Evolutionary conservation across 2,329 filamentous ascomycete genomes (phyloP), one percentile per base, ranked within the genome.

Genomic region (Cercospora brassicicola): DNA sequence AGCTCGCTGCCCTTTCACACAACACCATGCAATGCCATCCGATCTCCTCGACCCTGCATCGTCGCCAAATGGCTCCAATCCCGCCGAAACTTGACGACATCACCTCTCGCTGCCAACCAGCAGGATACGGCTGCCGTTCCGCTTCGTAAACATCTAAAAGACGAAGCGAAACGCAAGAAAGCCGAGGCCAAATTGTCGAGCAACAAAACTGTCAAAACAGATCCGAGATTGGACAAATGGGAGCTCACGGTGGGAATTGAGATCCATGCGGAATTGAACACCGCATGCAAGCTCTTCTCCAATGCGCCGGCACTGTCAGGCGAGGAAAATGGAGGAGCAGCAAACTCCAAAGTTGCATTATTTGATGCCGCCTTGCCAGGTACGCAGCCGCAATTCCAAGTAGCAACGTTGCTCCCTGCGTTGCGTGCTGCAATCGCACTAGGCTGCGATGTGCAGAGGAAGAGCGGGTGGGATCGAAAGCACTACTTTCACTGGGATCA

Each of bases 401-500:
- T 85, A 31, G 91, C 90, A 68, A 92, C 91, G 0, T 83, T 99
- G 10, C 85, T 98, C 42, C 95, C 95, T 3, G 95, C 95, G n/a
- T 78, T 99, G 15, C 89, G 95, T 68, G 94, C 94, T 18, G 94
- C 95, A 0, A 82, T 97, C 60, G 92, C 93, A 0, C 84, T 99
- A 55, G 87, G 90, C 67, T 98, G 95, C 79, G 82, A 89, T 1
- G 86, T 98, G 62, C 91, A 96, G 77, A 83, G 81, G 1, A 85
- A 87, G 73, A 97, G 93, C 79, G 88, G 88, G 64, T 99, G 97
- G 81, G 95, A 99, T 80, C 87, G 95, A 71, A 99, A 99, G 79
- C 95, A 99, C 80, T 99, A 99, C 81, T 98, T 99, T 80, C 97
- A 97, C 83, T 96, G 95, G 87, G 95, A 99, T 79, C 95, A 99